Conservation (phyloP, 1,284 basidiomycete genomes). For the Malassezia equina region DNA sequence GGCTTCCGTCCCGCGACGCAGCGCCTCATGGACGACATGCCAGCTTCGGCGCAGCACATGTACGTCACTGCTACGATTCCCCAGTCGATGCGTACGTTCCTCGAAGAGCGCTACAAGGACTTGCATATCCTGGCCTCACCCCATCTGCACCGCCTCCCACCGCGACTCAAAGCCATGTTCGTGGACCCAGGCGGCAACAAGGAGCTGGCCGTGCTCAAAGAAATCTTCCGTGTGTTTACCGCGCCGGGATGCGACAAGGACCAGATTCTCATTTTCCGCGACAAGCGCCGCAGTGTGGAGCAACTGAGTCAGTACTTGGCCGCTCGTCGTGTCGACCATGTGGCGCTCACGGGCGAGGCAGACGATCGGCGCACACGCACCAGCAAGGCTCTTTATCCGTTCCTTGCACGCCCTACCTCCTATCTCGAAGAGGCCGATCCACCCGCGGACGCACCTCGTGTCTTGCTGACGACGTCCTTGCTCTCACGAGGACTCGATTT, state of each 20-base stretch:
- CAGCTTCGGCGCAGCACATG: constrained; percentile 50
- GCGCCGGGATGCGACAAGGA: constrained; percentile 54
- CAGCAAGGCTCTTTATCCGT: constrained; percentile 9
- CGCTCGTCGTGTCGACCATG: constrained; percentile 55
- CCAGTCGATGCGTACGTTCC: constrained; percentile 60
- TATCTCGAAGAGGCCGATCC: not conserved
- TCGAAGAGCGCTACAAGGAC: constrained; percentile 57
- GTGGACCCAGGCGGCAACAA: constrained; percentile 62
- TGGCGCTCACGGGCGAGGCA: constrained; percentile 16
- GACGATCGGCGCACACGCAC: constrained; percentile 10
- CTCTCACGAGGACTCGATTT: constrained; percentile 86
- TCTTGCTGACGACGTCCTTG: constrained; percentile 76
- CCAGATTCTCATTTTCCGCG: constrained; percentile 70
- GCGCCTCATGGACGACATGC: constrained; percentile 3
- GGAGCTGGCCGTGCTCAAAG: constrained; percentile 63
- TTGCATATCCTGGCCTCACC: constrained; percentile 65
- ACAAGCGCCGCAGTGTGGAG: constrained; percentile 61
- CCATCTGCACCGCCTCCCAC: constrained; percentile 65
- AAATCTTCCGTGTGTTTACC: constrained; percentile 63
- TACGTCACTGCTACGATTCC: constrained; percentile 81
- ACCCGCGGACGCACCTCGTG: constrained; percentile 44
- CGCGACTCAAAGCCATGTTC: constrained; percentile 61
- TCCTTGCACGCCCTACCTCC: constrained; percentile 8
- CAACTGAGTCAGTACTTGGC: constrained; percentile 56
- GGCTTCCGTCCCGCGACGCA: constrained; percentile 41